Base-by-base conservation (phyloP, 2,329 filamentous ascomycete species). In the Dissoconium aciculare region DNA sequence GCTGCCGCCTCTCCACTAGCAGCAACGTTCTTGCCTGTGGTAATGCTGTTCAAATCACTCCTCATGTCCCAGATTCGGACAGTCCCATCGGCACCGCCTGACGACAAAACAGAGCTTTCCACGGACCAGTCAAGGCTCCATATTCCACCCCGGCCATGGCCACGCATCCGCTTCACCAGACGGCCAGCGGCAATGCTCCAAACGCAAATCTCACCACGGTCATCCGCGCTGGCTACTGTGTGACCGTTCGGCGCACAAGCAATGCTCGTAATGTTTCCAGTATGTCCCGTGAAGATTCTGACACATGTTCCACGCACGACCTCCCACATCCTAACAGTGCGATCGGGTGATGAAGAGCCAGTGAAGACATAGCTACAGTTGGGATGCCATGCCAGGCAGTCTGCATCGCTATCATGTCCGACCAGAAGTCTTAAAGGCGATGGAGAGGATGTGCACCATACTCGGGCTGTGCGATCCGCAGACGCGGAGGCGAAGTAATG, bases 251-350 rank as follows among this genome's bases (percentile, higher is more conserved):
- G 83, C 13, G 82, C 78, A 48, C 84, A 92, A 40, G 87, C 73
- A 15, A 95, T 61, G 0, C 83, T 71, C 10, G 78, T 91, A 50
- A 95, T 75, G 48, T 83, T 82, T 29, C 89, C 83, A 0, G 74
- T 78, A 51, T 98, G 89, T 1, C 89, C 89, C 0, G 81, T 84
- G 51, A 95, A 93, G 47, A 95, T 73, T 15, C 89, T 78, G 4
- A 94, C 81, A 19, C 84, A 83, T 38, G 77, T 75, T 15, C 89
- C 89, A 5, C 78, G 87, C 8, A 74, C 69, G n/a, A 94, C 71
- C 6, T 84, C 77, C 89, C 89, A 98, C 87, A 98, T 95, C 16
- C 89, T 77, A 17, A 95, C 81, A 0, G 84, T 89, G 55, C 87
- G 87, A 56, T 98, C 85, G 42, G 80, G 80, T 3, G 44, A 45